phyloP scores from a whole-genome alignment of 2,329 filamentous ascomycete genomes.

The Didymella exigua region DNA sequence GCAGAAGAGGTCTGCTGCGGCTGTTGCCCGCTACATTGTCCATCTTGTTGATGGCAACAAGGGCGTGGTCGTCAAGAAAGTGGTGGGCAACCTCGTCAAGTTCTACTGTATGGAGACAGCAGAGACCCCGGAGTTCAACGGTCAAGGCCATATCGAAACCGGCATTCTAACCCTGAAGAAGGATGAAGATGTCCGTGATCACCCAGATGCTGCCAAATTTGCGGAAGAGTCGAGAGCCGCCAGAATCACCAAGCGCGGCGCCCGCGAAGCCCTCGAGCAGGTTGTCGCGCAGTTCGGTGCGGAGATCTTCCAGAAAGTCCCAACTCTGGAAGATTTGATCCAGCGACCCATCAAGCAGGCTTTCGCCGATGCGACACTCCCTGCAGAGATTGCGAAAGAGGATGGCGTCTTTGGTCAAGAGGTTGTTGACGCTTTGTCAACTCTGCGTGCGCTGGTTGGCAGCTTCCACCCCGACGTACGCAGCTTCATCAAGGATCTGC shows the following conservation, averaged over 20 bases:
- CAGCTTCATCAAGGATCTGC: conserved; percentile 78
- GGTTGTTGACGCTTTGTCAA: conserved; percentile 91
- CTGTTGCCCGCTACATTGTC: conserved; percentile 83
- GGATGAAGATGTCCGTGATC: conserved; percentile 93
- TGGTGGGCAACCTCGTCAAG: conserved; percentile 93
- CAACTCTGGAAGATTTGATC: conserved; percentile 80
- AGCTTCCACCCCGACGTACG: conserved; percentile 78
- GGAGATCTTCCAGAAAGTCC: conserved; percentile 79
- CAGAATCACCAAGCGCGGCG: conserved; percentile 86
- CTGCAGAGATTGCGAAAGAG: conserved; percentile 73
- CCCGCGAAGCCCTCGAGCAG: conserved; percentile 92
- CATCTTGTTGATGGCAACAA: conserved; percentile 82
- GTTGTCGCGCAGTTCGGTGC: conserved; percentile 79
- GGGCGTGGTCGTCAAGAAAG: conserved; percentile 87
- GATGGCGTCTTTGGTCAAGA: conserved; percentile 83
- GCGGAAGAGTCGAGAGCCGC: conserved; percentile 88
- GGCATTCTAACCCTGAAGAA: conserved; percentile 93
- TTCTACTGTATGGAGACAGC: conserved; percentile 98
- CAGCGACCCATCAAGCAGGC: conserved; percentile 77
- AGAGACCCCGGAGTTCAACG: conserved; percentile 92
- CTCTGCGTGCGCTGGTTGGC: conserved; percentile 90
- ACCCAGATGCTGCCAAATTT: conserved; percentile 87
- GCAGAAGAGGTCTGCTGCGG: conserved; percentile 82
- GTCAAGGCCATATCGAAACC: conserved; percentile 77
- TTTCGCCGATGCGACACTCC: conserved; percentile 71